Base-by-base conservation (phyloP, 2,329 filamentous ascomycete species). In the Blastomyces emzantsi region DNA sequence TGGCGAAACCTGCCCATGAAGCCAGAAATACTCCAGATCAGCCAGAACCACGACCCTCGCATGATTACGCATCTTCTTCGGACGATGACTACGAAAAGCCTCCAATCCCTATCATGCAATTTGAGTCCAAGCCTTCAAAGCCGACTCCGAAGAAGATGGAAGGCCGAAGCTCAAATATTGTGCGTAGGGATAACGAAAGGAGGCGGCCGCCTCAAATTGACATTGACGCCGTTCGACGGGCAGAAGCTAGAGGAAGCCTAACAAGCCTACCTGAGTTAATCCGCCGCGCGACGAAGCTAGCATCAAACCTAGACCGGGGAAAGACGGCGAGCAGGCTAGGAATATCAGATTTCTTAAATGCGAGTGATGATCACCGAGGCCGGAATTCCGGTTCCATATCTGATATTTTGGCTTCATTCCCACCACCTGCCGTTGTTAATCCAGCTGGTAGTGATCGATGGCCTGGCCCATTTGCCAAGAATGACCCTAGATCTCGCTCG, bases 201-300 rank as follows among this genome's bases (percentile, higher is more conserved):
- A 72, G 74, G 49, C 76, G 76, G 64, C 92, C 93, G 41, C 89
- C 90, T 3, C 85, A 84, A 45, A 79, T 97, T 3, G 87, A 97
- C 71, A 88, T 97, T 30, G 87, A 92, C 71, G 90, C 90, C 3
- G 89, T 96, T 3, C 84, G 86, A 67, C 86, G 88, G 61, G 90
- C 90, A 19, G 91, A 97, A 74, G 85, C 88, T 1, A 85, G 94
- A 71, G 92, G 91, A 3, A 97, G 92, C 73, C 81, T 96, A 67
- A 97, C 94, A 1, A 97, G 92, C 75, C 79, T 99, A 64, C 89
- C 92, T 0, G 94, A 97, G 73, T 79, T 99, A 65, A 97, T 99
- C 68, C 84, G 86, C 70, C 85, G 94, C 69, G 94, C 94, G 13
- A 97, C 93, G 0, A 86, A 86, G 67, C 79, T 97, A 47, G 93